Evolutionary conservation across 2,329 filamentous ascomycete species (phyloP), one percentile per base, ranked within the genome.

Genomic region (Colletotrichum phormii): DNA sequence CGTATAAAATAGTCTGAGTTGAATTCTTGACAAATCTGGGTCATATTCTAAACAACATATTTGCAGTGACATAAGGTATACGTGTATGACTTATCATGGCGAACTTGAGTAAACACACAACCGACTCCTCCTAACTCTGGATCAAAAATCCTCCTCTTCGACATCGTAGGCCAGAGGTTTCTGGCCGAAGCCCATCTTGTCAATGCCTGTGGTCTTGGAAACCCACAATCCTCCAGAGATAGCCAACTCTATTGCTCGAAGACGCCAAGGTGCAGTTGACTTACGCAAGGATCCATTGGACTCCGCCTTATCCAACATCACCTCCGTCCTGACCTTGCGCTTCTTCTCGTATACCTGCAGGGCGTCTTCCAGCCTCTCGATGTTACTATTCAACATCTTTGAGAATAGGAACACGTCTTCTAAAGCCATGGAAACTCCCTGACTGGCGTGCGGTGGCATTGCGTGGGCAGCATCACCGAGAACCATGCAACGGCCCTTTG

Each of bases 401-500:
- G 82, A 79, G 11, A 90, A 79, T 0, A 85, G 81, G 73, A 88
- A 85, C 0, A 82, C 83, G 78, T 91, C 89, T 77, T 91, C 89
- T 12, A 91, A 76, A 0, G 87, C 89, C 77, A 90, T 88, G 4
- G 84, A 86, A 0, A 86, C 84, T 0, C 89, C 89, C 77, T 90
- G 89, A 2, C 88, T 88, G 0, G 85, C 85, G 6, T 84, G 86
- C 0, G 89, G 84, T 2, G 87, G 85, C 67, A 90, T 80, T 0
- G 88, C 88, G 78, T 91, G 89, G 0, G 88, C 88, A 2, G 88
- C 88, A 77, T 91, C 89, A 4, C 89, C 89, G 3, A 90, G 79
- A 2, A 91, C 79, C 5, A 91, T 81, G 57, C 77, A 77, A 11
- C 77, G 73, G 2, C 89, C 83, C 42, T 75, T 80, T 26, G 67